Evolutionary conservation across 2,329 filamentous ascomycete species (phyloP).

Genomic region (Diaporthe humulicola): DNA sequence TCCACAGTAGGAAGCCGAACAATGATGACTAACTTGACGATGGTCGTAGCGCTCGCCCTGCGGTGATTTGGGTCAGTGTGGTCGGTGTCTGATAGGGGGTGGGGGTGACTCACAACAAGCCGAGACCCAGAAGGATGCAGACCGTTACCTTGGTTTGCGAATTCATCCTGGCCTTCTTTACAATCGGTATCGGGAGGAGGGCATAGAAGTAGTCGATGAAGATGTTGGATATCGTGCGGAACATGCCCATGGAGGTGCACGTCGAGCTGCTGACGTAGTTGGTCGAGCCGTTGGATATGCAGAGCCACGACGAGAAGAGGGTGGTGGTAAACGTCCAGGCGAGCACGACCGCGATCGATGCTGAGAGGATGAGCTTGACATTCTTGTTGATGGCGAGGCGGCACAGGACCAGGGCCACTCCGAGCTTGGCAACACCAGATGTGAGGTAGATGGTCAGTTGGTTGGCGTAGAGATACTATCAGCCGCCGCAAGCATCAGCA

Average conservation of each 20-base stretch:
- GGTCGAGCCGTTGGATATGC: conserved; percentile 46
- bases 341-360: conserved; percentile 38
- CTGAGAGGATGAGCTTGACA: conserved; percentile 44
- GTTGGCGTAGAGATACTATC: conserved; percentile 48
- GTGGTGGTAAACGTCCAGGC: conserved; percentile 41
- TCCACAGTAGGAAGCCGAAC: conserved; percentile 44
- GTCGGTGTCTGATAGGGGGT: too few relatives aligned
- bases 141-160: conserved; percentile 46
- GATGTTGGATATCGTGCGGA: conserved; percentile 51
- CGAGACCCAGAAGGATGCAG: conserved; percentile 48
- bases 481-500: conserved; percentile 40
- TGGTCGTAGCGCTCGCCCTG: conserved; percentile 51
- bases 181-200: conserved; percentile 47
- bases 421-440: conserved; percentile 50
- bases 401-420: conserved; percentile 50
- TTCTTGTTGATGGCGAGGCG: conserved; percentile 45
- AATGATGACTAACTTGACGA: conserved; percentile 50
- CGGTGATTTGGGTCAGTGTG: neutral
- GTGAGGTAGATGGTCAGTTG: conserved; percentile 49
- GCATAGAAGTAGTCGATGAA: conserved; percentile 53
- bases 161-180: conserved; percentile 47
- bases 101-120: conserved; percentile 47
- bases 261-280: conserved; percentile 47
- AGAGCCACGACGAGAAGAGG: conserved; percentile 48
- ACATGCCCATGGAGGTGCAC: conserved; percentile 48